Evolutionary conservation across 2,329 filamentous ascomycete species (phyloP).

Genomic region (Mycosphaerelloides madeirae): DNA sequence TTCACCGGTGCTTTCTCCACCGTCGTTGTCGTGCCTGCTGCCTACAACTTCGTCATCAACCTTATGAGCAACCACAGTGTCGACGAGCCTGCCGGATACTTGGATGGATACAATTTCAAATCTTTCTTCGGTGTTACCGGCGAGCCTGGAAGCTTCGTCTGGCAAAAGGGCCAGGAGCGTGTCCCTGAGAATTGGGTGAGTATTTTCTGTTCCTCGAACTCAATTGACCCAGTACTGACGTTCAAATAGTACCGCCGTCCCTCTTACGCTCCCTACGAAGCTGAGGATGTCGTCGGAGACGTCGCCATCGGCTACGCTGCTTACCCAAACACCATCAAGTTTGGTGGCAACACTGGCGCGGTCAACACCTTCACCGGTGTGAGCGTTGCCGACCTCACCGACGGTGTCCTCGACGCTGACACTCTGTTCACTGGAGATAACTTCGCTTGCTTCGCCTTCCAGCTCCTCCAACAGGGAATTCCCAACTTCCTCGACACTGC

Average conservation of each 20-base stretch:
- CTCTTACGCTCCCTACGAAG: constrained; percentile 23
- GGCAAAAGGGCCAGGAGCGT: constrained; percentile 22
- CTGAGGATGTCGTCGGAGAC: constrained; percentile 21
- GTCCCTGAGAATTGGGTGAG: constrained; percentile 41
- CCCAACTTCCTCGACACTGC: constrained; percentile 9
- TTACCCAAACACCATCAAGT: constrained; percentile 26
- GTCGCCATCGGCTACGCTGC: constrained; percentile 11
- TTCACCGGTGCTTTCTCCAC: constrained; percentile 28
- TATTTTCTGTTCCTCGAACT: too few relatives aligned
- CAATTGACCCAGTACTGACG: too few relatives aligned
- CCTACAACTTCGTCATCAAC: constrained; percentile 28
- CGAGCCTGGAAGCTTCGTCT: constrained; percentile 17
- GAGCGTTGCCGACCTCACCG: constrained; percentile 34
- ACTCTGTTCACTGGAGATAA: constrained; percentile 31
- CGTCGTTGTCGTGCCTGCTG: constrained; percentile 22
- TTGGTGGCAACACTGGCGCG: constrained; percentile 35
- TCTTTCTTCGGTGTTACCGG: constrained; percentile 24
- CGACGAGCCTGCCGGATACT: constrained; percentile 17
- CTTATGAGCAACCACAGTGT: constrained; percentile 24
- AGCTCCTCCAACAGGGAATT: constrained; percentile 12
- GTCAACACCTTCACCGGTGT: constrained; percentile 33
- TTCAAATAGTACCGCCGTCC: constrained; percentile 27
- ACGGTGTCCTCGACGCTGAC: constrained; percentile 22
- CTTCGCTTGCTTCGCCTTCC: constrained; percentile 19
- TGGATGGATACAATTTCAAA: constrained; percentile 21